Percentiles rank a stretch among this genome's conserved stretches.
Conservation (phyloP, 2,329 filamentous ascomycete species). For the Phaeosphaeriaceae sp. region DNA sequence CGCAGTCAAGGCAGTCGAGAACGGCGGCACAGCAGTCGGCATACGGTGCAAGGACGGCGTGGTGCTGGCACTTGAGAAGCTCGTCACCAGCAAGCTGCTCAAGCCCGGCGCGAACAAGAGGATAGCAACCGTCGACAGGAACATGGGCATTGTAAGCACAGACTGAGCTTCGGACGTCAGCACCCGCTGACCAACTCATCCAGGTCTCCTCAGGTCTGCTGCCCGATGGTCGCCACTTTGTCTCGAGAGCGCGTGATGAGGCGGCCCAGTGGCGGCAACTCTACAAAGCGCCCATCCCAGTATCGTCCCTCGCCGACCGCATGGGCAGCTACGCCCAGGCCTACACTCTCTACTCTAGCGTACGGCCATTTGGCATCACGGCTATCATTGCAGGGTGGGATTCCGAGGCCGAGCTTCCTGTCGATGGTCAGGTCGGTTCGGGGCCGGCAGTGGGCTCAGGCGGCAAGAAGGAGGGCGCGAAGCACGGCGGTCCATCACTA, state of each 20-base stretch:
- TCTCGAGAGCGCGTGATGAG: slow-evolving; percentile 92
- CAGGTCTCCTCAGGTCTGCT: slow-evolving; percentile 94
- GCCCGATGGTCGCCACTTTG: slow-evolving; percentile 94
- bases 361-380: slow-evolving; percentile 95
- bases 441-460: slow-evolving; percentile 82
- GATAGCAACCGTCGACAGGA: slow-evolving; percentile 92
- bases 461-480: slow-evolving; percentile 77
- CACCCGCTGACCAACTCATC: slow-evolving; percentile 4
- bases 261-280: slow-evolving; percentile 87
- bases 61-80: slow-evolving; percentile 95
- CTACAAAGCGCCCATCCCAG: slow-evolving; percentile 94
- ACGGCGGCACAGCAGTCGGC: slow-evolving; percentile 93
- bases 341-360: slow-evolving; percentile 96
- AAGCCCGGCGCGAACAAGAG: slow-evolving; percentile 96
- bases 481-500: slow-evolving; percentile 86
- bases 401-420: slow-evolving; percentile 80
- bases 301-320: slow-evolving; percentile 84
- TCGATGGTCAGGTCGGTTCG: slow-evolving; percentile 87
- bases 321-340: slow-evolving; percentile 97
- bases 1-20: slow-evolving; percentile 97
- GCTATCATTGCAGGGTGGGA: slow-evolving; percentile 95
- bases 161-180: no score
- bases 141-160: slow-evolving; percentile 83
- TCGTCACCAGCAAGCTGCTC: slow-evolving; percentile 91
- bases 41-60: slow-evolving; percentile 98